A percentile compares a stretch with the other conserved stretches of the same genome.
These are phyloP conservation scores for Hypoxylon crocopeplum DNA, from an alignment of 495 filamentous ascomycete species.

Conservation along the genomic window DNA sequence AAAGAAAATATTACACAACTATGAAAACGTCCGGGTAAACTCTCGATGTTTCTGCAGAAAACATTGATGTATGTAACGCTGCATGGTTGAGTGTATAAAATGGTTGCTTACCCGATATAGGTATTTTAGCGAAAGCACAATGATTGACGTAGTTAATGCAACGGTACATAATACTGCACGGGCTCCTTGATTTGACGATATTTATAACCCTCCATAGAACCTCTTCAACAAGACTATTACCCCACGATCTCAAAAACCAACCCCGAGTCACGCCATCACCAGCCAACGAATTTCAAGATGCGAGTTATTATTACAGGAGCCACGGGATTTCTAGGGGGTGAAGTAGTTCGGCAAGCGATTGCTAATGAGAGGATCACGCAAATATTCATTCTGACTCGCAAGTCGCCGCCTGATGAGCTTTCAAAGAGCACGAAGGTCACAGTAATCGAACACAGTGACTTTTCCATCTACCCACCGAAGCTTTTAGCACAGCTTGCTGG, in stretches of 20 bases:
- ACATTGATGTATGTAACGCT: too few relatives aligned
- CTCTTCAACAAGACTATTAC: background rate
- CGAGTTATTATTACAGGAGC: slow-evolving; percentile 60
- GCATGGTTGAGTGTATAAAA: too few relatives aligned
- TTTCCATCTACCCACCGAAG: slow-evolving; percentile 48
- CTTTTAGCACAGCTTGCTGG: slow-evolving; percentile 51
- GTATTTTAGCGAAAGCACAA: background rate
- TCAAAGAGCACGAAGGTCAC: slow-evolving; percentile 49
- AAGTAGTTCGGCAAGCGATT: slow-evolving; percentile 57
- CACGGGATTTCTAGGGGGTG: slow-evolving; percentile 59
- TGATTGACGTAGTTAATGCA: slow-evolving; percentile 5
- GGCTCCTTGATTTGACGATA: background rate
- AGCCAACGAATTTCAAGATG: slow-evolving; percentile 40
- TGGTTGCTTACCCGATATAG: background rate
- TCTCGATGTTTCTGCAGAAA: too few relatives aligned
- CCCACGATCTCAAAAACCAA: background rate
- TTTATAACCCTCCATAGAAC: background rate
- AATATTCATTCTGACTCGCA: slow-evolving; percentile 56
- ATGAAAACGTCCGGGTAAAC: too few relatives aligned
- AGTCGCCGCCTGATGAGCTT: slow-evolving; percentile 39
- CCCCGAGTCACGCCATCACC: background rate
- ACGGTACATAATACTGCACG: background rate
- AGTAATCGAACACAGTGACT: slow-evolving; percentile 54
- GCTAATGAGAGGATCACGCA: slow-evolving; percentile 53
- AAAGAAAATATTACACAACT: too few relatives aligned